Evolutionary conservation across 1,139 yeast genomes (phyloP), one percentile per base, ranked within the genome.

Genomic region (Blastobotrys proliferans): DNA sequence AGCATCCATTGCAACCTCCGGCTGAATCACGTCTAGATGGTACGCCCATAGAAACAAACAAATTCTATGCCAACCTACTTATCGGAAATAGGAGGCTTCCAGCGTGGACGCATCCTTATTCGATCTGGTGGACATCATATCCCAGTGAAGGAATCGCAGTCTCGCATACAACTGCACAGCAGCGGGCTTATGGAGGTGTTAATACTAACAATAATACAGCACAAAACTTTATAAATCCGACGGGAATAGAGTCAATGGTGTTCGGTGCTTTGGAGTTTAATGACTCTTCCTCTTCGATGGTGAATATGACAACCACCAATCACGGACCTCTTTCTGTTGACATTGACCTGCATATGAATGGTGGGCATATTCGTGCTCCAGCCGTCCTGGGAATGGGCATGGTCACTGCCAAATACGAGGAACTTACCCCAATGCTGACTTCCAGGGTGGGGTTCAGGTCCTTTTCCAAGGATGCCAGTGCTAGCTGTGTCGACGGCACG

Each of bases 101-200:
- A 2, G 74, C 80, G 4, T 86, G 86, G 82, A 77, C 94, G 1
- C 88, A 82, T 56, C 97, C 97, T 1, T 87, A 85, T 58, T 79
- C 87, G 1, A 63, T 87, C 32, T 85, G 86, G 81, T 79, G 70
- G 62, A n/a, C 14, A 6, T 3, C 2, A 19, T 4, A 6, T 11
- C 70, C 64, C 47, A 62, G 62, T 19, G 28, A 13, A 13, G 41
- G 45, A 8, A 11, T 32, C 17, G 38, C 44, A 22, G 35, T 35
- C 31, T 35, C 38, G 13, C 44, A 40, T 4, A 37, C 40, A 3
- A 28, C 40, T 9, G 40, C 40, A 10, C 3, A 6, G 11, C 40
- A 37, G 21, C 34, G 40, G 52, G 86, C 81, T 0, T 80, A 69
- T 60, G 95, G 30, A 6, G 32, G 33, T 5, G 11, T 27, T 13